Base-by-base conservation (phyloP, 352 stramenopile species). In the Phytophthora lateralis region DNA sequence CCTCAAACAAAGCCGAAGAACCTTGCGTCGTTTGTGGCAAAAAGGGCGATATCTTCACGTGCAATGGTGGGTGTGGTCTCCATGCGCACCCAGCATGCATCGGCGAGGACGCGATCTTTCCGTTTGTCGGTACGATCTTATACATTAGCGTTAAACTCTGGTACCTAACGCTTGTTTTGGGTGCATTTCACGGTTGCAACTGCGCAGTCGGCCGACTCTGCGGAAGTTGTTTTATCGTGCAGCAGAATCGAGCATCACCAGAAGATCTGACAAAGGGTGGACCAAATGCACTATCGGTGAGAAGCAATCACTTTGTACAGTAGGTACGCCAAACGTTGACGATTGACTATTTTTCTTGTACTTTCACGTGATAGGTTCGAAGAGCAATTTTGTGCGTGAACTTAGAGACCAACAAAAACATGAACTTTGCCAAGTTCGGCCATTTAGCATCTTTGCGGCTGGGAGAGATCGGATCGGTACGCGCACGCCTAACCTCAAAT, bases 401-500 rank as follows among this genome's bases (percentile, higher is more conserved):
- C 30, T 55, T 88, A 8, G 82, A 93, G 53, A 91, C 77, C 18
- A 89, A 83, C 34, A 83, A 46, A 30, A 71, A 69, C 15, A 34
- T 52, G 8, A 89, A 85, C 58, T 93, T 93, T 54, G 79, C 91
- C 30, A 89, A 89, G 56, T 90, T 93, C 63, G 85, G 85, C 6
- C 82, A 93, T 64, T 72, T 93, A 35, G 73, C 79, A 8, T 90
- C 85, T 4, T 56, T 93, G 37, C 78, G 85, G 11, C 38, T 93
- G 56, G 58, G 71, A 41, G 85, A 93, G 51, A 91, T 93, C 38
- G 82, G 79, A 34, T 76, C 71, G 51, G 79, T 88, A 45, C 35
- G 38, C 3, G n/a, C n/a, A 26, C 10, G 15, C 9, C 8, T 27
- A 15, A 2, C 7, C 38, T 24, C 38, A 18, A 14, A 44, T 21